Evolutionary conservation across 306 rosid species (phyloP).

Genomic region (Canavalia gladiata): DNA sequence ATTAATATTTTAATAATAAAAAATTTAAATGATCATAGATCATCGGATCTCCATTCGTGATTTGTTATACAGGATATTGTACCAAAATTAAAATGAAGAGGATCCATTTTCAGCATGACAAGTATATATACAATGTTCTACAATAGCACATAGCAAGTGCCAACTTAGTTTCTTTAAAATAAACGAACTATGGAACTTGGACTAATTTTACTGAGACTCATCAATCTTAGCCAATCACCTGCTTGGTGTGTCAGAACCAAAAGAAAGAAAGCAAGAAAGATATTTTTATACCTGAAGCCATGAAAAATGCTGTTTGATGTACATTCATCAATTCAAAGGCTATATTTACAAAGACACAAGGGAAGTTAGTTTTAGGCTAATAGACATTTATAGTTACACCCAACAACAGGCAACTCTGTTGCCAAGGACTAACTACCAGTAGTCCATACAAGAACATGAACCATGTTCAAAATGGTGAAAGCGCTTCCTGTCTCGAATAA

Average conservation of each 20-base stretch:
- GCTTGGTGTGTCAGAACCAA: not conserved
- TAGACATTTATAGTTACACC: not conserved
- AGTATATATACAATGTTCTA: too few relatives aligned
- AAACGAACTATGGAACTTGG: too few relatives aligned
- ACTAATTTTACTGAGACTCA: too few relatives aligned
- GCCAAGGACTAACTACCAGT: slow-evolving; percentile 64
- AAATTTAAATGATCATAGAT: too few relatives aligned
- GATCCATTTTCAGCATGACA: too few relatives aligned
- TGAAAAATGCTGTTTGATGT: slow-evolving; percentile 14
- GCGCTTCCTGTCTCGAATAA: slow-evolving; percentile 73
- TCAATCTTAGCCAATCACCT: not conserved
- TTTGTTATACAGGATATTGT: too few relatives aligned
- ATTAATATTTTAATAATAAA: too few relatives aligned
- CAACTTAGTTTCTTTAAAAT: too few relatives aligned
- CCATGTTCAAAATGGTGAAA: slow-evolving; percentile 87
- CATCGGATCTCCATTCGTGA: too few relatives aligned
- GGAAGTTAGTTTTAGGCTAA: not conserved
- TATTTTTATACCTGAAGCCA: not conserved
- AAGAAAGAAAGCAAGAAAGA: not conserved
- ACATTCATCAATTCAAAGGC: slow-evolving; percentile 10
- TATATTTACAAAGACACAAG: not conserved
- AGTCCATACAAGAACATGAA: slow-evolving; percentile 83
- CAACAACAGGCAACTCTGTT: not conserved
- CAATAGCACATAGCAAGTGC: too few relatives aligned
- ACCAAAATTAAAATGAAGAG: too few relatives aligned